Conservation (phyloP, 2,329 filamentous ascomycete genomes). For the Pestalotiopsis sp. region DNA sequence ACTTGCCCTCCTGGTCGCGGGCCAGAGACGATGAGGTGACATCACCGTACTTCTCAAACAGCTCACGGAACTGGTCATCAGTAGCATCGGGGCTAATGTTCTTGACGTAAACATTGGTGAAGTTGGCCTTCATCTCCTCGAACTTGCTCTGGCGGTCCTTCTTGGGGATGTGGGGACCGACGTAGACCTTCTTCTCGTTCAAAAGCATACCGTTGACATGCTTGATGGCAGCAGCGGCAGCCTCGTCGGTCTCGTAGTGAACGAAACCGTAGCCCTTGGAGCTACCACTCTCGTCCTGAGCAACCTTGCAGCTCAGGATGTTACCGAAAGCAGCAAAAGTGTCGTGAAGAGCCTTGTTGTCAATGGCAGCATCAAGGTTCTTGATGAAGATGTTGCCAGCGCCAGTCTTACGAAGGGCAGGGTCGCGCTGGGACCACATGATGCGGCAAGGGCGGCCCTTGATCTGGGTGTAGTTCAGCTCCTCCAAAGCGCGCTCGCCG, state of each 20-base stretch:
- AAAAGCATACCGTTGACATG: conserved; percentile 99
- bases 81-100: conserved; percentile 85
- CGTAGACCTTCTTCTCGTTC: conserved; percentile 99
- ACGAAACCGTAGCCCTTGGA: conserved; percentile 99
- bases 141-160: conserved; percentile 99
- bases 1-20: conserved; percentile 87
- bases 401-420: conserved; percentile 97
- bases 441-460: conserved; percentile 99
- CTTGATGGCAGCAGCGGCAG: conserved; percentile 96
- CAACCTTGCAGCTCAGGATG: conserved; percentile 99
- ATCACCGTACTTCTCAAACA: conserved; percentile 90
- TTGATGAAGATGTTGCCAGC: conserved; percentile 99
- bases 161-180: conserved; percentile 99
- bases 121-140: conserved; percentile 99
- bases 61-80: conserved; percentile 90
- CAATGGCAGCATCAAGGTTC: conserved; percentile 97
- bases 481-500: conserved; percentile 97
- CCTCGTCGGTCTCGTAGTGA: conserved; percentile 99
- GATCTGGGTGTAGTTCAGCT: conserved; percentile 99
- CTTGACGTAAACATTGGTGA: conserved; percentile 99
- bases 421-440: conserved; percentile 99
- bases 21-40: conserved; percentile 96
- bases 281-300: conserved; percentile 93
- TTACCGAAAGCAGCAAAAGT: conserved; percentile 99
- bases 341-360: conserved; percentile 99